Conservation (phyloP, 2,329 filamentous ascomycete species). For the Sporothrix brasiliensis region DNA sequence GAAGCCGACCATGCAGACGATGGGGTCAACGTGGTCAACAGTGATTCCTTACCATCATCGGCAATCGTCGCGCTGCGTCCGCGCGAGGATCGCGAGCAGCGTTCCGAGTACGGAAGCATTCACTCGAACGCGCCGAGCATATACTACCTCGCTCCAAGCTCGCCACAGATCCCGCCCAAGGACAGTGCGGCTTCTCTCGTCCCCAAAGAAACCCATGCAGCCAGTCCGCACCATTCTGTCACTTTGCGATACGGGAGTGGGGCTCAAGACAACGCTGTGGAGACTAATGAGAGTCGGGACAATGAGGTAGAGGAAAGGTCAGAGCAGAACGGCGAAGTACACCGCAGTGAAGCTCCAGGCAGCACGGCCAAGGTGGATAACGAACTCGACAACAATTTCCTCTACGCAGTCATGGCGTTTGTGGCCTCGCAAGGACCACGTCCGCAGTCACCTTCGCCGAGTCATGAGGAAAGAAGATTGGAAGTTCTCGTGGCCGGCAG, state of each 20-base stretch:
- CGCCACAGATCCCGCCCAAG: neutral
- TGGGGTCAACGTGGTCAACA: neutral
- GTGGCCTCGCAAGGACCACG: neutral
- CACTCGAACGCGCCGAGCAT: slow-evolving; percentile 22
- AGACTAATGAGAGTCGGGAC: too few relatives aligned
- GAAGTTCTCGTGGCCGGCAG: neutral
- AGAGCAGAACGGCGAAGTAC: neutral
- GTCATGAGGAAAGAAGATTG: neutral
- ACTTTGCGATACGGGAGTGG: too few relatives aligned
- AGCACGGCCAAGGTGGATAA: neutral
- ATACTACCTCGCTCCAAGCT: slow-evolving; percentile 28
- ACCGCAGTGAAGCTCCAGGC: neutral
- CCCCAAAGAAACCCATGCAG: neutral
- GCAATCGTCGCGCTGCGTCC: slow-evolving; percentile 3
- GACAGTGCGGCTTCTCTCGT: neutral
- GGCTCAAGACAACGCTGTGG: too few relatives aligned
- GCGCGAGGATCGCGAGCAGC: neutral
- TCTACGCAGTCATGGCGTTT: slow-evolving; percentile 25
- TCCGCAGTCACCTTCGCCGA: neutral
- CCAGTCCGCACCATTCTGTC: neutral
- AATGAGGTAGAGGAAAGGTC: neutral
- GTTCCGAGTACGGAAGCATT: neutral
- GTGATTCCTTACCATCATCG: neutral
- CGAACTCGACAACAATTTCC: neutral
- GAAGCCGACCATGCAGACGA: neutral